A percentile compares a stretch with the other conserved stretches of the same genome.
Evolutionary conservation across 306 rosid genomes (phyloP).

Genomic region (Trifolium dubium): DNA sequence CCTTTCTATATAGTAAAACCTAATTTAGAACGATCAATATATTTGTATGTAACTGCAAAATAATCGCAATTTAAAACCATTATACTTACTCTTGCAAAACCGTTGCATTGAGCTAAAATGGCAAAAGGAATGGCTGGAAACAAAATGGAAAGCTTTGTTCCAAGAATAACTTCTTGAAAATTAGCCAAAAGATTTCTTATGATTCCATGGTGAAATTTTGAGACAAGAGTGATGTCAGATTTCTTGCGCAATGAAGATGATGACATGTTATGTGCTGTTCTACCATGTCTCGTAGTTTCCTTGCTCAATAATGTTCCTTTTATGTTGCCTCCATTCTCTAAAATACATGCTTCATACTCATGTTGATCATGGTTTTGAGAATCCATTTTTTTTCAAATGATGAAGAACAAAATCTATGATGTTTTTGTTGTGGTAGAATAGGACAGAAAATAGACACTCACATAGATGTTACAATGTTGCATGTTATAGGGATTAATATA

Average conservation of each 20-base stretch:
- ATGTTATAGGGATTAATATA: neutral
- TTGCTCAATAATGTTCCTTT: conserved; percentile 48
- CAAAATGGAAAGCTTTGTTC: conserved; percentile 71
- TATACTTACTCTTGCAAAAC: conserved; percentile 45
- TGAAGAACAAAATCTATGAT: neutral
- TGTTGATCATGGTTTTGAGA: conserved; percentile 21
- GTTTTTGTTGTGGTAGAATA: neutral
- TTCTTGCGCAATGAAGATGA: conserved; percentile 72
- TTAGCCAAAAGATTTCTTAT: conserved; percentile 53
- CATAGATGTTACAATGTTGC: neutral
- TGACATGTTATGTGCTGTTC: conserved; percentile 80
- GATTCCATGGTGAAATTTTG: conserved; percentile 47
- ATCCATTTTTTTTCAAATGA: conserved; percentile 43
- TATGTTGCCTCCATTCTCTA: conserved; percentile 60
- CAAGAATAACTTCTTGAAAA: conserved; percentile 72
- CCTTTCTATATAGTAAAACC: too few species aligned
- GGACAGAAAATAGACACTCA: neutral
- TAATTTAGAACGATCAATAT: too few species aligned
- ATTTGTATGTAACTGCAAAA: too few species aligned
- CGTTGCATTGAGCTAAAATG: conserved; percentile 53
- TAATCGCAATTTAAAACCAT: too few species aligned
- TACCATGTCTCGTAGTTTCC: conserved; percentile 52
- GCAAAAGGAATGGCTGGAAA: conserved; percentile 75
- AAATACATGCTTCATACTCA: conserved; percentile 35
- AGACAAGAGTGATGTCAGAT: conserved; percentile 62